Base-by-base conservation (phyloP, 1,139 yeast genomes). In the Diutina mesorugosa region DNA sequence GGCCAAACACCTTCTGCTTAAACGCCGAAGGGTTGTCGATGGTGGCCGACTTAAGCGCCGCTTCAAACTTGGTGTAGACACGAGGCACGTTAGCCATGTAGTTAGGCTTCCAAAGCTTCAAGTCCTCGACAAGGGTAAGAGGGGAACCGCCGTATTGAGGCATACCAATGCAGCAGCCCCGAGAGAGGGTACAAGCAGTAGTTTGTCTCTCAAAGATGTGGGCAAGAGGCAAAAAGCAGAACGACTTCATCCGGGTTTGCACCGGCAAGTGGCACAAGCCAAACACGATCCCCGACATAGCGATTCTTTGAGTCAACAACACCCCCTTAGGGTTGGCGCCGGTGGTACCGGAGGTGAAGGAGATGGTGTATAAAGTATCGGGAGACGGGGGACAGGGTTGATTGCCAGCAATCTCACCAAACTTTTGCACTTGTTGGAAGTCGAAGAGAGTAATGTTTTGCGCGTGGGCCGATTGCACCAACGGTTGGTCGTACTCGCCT, bases 71-170 rank as follows among this genome's bases (percentile, higher is more conserved):
- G 57, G 85, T 81, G 64, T 78, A 77, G 6, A 86, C 79, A 60
- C 91, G 72, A 3, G 93, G 93, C 41, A 86, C 93, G 61, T 81
- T 76, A 46, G 79, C 69, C 64, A 83, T 68, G 51, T 69, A 67
- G 54, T 75, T 70, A 1, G 90, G 90, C 65, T 80, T 80, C 63
- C 79, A 71, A 28, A 73, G 61, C 60, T 73, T 73, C 67, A 84
- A 73, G 63, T 85, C 89, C 35, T 45, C 57, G 35, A 51, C 30
- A 7, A 50, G 45, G 8, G 53, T 50, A 4, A 29, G 26, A 4
- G 53, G 53, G 1, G 41, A 14, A 2, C 53, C 53, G 12, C 53
- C 53, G n/a, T 29, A 32, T 50, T 50, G 41, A 16, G 53, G 53
- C 29, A 50, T 16, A 32, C 53, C 53, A 32, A 50, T 21, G 21